phyloP scores from a whole-genome alignment of 257 asterid genomes.

The Solanum neorickii region DNA sequence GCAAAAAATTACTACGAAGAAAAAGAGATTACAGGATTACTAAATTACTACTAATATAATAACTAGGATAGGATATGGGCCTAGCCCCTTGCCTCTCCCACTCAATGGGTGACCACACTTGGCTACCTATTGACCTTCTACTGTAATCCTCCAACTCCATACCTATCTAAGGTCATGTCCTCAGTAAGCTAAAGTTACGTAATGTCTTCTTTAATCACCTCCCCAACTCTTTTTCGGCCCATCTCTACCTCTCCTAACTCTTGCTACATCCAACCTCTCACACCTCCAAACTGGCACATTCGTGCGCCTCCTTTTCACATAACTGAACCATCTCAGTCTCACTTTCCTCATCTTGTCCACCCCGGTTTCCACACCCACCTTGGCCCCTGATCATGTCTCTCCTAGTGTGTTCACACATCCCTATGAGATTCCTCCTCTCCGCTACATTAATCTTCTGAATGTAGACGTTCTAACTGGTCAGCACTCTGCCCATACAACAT shows the following conservation, averaged over 20 bases:
- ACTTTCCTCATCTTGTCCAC: neutral
- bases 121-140: neutral
- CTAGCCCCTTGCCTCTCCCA: neutral
- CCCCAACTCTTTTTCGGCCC: neutral
- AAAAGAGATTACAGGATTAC: neutral
- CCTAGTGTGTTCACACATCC: neutral
- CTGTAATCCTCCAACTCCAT: neutral
- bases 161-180: neutral
- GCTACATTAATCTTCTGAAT: neutral
- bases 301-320: neutral
- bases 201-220: neutral
- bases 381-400: neutral
- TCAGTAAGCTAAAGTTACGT: neutral
- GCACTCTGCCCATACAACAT: neutral
- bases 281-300: neutral
- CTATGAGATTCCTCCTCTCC: neutral
- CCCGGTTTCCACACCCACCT: neutral
- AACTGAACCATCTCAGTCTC: neutral
- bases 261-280: neutral
- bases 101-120: neutral
- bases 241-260: neutral
- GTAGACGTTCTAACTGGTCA: neutral
- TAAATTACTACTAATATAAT: neutral
- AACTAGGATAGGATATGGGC: neutral
- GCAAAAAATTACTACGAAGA: neutral